Evolutionary conservation across 73 alveolate genomes (phyloP).

Genomic region (Blepharisma stoltei): DNA sequence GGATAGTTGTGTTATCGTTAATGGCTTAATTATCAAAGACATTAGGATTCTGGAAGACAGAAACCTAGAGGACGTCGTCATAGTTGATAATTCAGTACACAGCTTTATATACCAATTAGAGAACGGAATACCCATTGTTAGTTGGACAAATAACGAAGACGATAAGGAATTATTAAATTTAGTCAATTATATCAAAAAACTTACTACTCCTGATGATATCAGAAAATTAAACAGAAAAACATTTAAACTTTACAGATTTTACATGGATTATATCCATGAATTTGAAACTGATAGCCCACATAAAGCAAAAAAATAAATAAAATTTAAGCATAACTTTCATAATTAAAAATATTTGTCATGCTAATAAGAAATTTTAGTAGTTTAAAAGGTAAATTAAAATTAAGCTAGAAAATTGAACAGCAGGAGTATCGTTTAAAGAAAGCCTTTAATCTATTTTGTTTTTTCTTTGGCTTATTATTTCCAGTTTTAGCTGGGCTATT

Average conservation of each 20-base stretch:
- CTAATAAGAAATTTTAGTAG: too few species aligned
- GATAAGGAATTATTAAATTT: conserved; percentile 49
- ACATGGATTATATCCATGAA: not conserved
- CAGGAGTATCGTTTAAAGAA: too few species aligned
- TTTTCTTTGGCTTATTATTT: too few species aligned
- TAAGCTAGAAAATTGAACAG: too few species aligned
- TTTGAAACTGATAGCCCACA: not conserved
- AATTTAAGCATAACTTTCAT: too few species aligned
- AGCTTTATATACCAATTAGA: conserved; percentile 46
- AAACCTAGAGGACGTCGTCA: conserved; percentile 39
- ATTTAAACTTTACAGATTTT: conserved; percentile 15
- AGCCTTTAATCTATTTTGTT: too few species aligned
- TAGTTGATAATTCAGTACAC: conserved; percentile 47
- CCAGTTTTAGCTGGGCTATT: too few species aligned
- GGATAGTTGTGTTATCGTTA: conserved; percentile 60
- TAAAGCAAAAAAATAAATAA: too few species aligned
- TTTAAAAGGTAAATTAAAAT: too few species aligned
- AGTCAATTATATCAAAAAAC: conserved; percentile 40
- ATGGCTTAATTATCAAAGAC: conserved; percentile 38
- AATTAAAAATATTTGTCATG: too few species aligned
- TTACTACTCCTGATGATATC: conserved; percentile 46
- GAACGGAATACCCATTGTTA: conserved; percentile 52
- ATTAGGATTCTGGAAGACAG: conserved; percentile 40
- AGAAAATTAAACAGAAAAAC: conserved; percentile 34
- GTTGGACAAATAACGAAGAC: conserved; percentile 40